Evolutionary conservation across 768 basidiomycete species (phyloP).

Genomic region (Bullera alba): DNA sequence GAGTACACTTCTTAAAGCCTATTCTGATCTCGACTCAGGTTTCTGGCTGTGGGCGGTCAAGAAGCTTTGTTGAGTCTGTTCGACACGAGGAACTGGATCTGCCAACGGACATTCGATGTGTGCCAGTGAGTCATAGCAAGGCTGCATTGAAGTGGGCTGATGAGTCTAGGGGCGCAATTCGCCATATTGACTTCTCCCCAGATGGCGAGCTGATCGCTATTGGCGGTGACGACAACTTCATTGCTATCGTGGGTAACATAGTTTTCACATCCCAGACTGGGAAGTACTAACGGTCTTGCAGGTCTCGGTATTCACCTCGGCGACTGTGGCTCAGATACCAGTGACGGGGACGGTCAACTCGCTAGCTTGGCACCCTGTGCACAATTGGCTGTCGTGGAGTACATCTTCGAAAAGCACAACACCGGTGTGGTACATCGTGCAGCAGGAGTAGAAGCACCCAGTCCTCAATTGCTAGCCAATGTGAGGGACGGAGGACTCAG

Average conservation of each 20-base stretch:
- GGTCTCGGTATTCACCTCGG: conserved; percentile 28
- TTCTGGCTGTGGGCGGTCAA: conserved; percentile 36
- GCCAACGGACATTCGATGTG: conserved; percentile 31
- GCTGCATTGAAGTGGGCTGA: neutral
- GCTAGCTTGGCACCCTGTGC: conserved; percentile 29
- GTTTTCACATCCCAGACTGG: neutral
- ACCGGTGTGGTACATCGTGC: conserved; percentile 27
- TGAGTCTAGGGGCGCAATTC: conserved; percentile 23
- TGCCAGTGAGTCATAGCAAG: conserved; percentile 24
- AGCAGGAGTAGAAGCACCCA: conserved; percentile 27
- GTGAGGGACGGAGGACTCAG: no score
- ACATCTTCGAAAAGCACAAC: conserved; percentile 17
- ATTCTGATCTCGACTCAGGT: conserved; percentile 5
- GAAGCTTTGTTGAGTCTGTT: conserved; percentile 36
- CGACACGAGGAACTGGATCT: conserved; percentile 34
- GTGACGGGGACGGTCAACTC: conserved; percentile 21
- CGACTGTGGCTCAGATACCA: conserved; percentile 21
- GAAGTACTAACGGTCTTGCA: neutral
- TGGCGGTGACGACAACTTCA: conserved; percentile 30
- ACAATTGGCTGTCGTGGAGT: conserved; percentile 31
- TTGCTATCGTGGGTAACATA: conserved; percentile 31
- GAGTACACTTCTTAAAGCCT: neutral
- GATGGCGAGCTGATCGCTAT: conserved; percentile 39
- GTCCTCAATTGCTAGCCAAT: no score
- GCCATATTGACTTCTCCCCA: conserved; percentile 32